These are phyloP conservation scores for Odontarrhena argentea DNA, from an alignment of 345 rosid genomes.

Conservation along the genomic window DNA sequence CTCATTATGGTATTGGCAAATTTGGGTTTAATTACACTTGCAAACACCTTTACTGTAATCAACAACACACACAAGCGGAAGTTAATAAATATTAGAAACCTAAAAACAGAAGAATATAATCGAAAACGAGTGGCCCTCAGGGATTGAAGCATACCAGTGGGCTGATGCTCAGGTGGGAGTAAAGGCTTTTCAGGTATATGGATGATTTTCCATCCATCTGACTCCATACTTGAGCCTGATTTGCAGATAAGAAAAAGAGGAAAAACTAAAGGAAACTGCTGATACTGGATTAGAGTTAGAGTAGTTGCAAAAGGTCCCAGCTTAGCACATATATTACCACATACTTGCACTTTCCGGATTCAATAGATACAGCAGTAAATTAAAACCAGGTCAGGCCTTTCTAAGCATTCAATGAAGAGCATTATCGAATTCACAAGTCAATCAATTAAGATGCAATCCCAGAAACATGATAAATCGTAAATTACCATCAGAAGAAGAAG, in stretches of 20 bases:
- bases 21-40: constrained; percentile 67
- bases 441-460: constrained; percentile 17
- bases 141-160: constrained; percentile 52
- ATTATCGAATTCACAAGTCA: constrained; percentile 1
- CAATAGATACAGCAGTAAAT: not conserved
- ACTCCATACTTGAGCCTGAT: constrained; percentile 21
- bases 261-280: not conserved
- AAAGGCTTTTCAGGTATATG: constrained; percentile 63
- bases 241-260: not conserved
- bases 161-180: constrained; percentile 54
- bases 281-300: not conserved
- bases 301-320: constrained; percentile 3
- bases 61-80: not conserved
- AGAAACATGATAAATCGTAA: constrained; percentile 7
- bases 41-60: constrained; percentile 60
- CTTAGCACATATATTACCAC: not conserved
- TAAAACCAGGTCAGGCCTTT: constrained; percentile 1
- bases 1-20: constrained; percentile 64
- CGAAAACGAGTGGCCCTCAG: not conserved
- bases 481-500: not conserved
- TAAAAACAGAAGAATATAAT: not conserved
- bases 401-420: constrained; percentile 7
- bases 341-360: not conserved
- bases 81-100: not conserved
- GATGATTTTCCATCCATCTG: constrained; percentile 46